These are phyloP conservation scores for Trematosphaeria pertusa DNA, from an alignment of 2,329 filamentous ascomycete species.

Conservation along the genomic window DNA sequence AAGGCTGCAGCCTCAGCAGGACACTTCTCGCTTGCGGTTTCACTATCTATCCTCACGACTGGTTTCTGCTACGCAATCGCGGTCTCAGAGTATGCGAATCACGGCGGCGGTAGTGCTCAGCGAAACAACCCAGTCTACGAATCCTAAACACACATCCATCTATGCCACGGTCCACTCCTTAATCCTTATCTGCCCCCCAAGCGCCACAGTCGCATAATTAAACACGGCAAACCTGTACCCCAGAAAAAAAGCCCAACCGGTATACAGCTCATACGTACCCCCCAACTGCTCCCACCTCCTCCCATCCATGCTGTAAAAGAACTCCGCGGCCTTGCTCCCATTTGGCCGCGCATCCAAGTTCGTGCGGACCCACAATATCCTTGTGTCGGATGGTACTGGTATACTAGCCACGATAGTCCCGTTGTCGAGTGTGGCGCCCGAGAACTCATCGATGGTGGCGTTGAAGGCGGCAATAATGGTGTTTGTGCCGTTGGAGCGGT, in stretches of 20 bases:
- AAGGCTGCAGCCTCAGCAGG: too few relatives aligned
- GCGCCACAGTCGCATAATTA: slow-evolving; percentile 33
- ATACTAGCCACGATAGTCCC: slow-evolving; percentile 17
- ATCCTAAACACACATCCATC: too few relatives aligned
- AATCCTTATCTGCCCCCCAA: too few relatives aligned
- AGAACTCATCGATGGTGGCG: slow-evolving; percentile 43
- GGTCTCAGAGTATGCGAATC: too few relatives aligned
- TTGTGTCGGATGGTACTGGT: slow-evolving; percentile 10
- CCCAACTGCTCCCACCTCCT: slow-evolving; percentile 28
- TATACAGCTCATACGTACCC: slow-evolving; percentile 24
- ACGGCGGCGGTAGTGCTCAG: too few relatives aligned
- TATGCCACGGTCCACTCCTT: too few relatives aligned
- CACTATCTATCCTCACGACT: too few relatives aligned
- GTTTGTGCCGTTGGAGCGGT: slow-evolving; percentile 42
- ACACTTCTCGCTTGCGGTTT: too few relatives aligned
- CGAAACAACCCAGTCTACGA: too few relatives aligned
- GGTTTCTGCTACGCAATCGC: too few relatives aligned
- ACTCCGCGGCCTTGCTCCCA: slow-evolving; percentile 24
- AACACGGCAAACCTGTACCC: slow-evolving; percentile 40
- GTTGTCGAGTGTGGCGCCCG: slow-evolving; percentile 21
- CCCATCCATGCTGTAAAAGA: slow-evolving; percentile 36
- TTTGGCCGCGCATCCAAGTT: slow-evolving; percentile 31
- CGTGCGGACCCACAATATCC: slow-evolving; percentile 30
- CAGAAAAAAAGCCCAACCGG: slow-evolving; percentile 32
- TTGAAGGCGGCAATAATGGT: slow-evolving; percentile 30